Base-by-base conservation (phyloP, 768 basidiomycete genomes). In the Strobilomyces dryophilus region DNA sequence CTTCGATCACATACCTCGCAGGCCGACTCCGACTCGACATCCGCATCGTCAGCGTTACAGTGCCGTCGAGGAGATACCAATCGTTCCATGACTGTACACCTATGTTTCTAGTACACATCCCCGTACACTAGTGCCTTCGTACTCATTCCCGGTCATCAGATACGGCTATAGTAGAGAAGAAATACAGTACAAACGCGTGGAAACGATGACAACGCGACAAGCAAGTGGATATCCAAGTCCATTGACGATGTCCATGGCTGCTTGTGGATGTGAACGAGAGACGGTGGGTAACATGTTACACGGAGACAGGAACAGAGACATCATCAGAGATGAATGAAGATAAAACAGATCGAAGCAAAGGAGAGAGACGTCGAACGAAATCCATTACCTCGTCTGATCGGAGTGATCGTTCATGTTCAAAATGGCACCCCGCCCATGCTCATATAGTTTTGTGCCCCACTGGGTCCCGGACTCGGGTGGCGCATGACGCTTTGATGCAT, bases 401-500 rank as follows among this genome's bases (percentile, higher is more conserved):
- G 10, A 17, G 37, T 29, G 15, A 55, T 56, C 58, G 62, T 53
- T 47, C 39, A 11, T 50, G 46, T 54, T 65, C 62, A 74, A 45
- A 61, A 66, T 3, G 61, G 68, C 34, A 69, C 62, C 10, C 71
- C 66, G 42, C 71, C 68, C 67, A 75, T 74, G 42, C 67, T 73
- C 70, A 78, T 75, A 60, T 76, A 79, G 21, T 70, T 73, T 55
- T 76, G 77, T 49, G 69, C 70, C 17, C 67, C 71, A 47, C 74
- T 64, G 11, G 83, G 84, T 14, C 74, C 79, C 14, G 88, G 86
- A 65, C 81, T 88, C 12, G 87, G 80, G 68, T 92, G 86, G 54
- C 89, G 81, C 87, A 92, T 85, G 51, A 91, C 86, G 58, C 87
- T 89, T 63, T 85, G 84, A 49, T 89, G 88, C 83, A 91, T 89